Base-by-base conservation (phyloP, 805 yeast species). In the Brettanomyces naardenensis region DNA sequence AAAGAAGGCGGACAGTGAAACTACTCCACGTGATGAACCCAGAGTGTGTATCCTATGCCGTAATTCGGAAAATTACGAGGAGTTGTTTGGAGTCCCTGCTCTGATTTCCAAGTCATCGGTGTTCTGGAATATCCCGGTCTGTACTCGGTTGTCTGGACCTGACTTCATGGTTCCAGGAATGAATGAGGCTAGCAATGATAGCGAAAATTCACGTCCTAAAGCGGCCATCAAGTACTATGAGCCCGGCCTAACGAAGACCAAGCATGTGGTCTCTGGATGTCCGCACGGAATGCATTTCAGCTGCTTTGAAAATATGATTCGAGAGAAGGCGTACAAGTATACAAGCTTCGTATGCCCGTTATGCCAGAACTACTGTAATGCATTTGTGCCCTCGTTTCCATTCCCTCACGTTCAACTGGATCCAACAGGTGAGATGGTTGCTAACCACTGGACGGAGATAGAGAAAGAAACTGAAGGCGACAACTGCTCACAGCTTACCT, bases 11-110 rank as follows among this genome's bases (percentile, higher is more conserved):
- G 27, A 28, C 11, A 10, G 27, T 10, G 14, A 23, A 23, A 19
- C 15, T 23, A 29, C 10, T 5, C 7, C 19, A 2, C 20, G 27
- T 11, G 32, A 18, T 28, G 44, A 44, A 5, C 36, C 35, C 10
- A 42, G 73, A 40, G 52, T 54, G 2, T 79, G 86, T 59, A 75
- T 79, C 3, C 46, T 75, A 18, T 80, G 87, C 56, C 81, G 78
- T 44, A 75, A 72, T 40, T 62, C 67, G 1, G 73, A 69, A 33
- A 61, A 64, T 18, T 36, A 46, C 10, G 58, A 65, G 13, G 71
- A 71, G 25, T 43, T 73, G 0, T 72, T 81, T 54, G 84, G 84
- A 9, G 54, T 77, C n/a, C 78, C 86, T 1, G 69, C 71, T 4
- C 66, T 68, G 23, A 63, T 67, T 11, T 61, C 68, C 2, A 57